Evolutionary conservation across 1,284 basidiomycete genomes (phyloP).

Genomic region (Athelia sp.): DNA sequence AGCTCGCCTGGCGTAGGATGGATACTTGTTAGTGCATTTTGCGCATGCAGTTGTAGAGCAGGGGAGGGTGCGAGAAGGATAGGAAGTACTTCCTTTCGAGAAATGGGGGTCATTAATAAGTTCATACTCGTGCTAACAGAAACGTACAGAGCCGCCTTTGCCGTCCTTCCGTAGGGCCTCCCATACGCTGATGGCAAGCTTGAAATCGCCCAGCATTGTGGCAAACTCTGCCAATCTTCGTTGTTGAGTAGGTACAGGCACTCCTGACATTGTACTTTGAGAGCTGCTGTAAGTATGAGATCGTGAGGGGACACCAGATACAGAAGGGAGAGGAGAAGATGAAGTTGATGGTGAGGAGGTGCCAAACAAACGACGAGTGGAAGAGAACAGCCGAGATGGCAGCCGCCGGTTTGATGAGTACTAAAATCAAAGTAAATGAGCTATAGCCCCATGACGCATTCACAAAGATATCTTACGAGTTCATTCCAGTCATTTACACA

Average conservation of each 20-base stretch:
- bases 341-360: slow-evolving; percentile 41
- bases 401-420: slow-evolving; percentile 82
- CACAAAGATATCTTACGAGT: slow-evolving; percentile 44
- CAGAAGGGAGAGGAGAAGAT: slow-evolving; percentile 36
- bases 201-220: slow-evolving; percentile 88
- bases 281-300: slow-evolving; percentile 30
- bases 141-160: slow-evolving; percentile 68
- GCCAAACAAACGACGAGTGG: slow-evolving; percentile 89
- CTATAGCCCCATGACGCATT: not conserved
- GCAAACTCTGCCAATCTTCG: slow-evolving; percentile 93
- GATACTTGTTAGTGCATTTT: slow-evolving; percentile 49
- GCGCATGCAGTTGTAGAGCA: slow-evolving; percentile 51
- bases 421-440: slow-evolving; percentile 25
- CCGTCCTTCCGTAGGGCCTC: slow-evolving; percentile 80
- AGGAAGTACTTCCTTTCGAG: slow-evolving; percentile 64
- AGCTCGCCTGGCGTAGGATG: slow-evolving; percentile 39
- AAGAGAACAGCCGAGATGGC: slow-evolving; percentile 77
- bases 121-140: slow-evolving; percentile 3
- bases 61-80: slow-evolving; percentile 63
- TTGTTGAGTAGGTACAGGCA: slow-evolving; percentile 55
- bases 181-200: slow-evolving; percentile 82
- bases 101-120: slow-evolving; percentile 3
- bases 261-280: slow-evolving; percentile 27
- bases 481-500: slow-evolving; percentile 94
- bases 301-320: slow-evolving; percentile 39